Percentiles rank a stretch among this genome's conserved stretches.
Conservation (phyloP, 345 rosid species). For the Populus pruinosa region DNA sequence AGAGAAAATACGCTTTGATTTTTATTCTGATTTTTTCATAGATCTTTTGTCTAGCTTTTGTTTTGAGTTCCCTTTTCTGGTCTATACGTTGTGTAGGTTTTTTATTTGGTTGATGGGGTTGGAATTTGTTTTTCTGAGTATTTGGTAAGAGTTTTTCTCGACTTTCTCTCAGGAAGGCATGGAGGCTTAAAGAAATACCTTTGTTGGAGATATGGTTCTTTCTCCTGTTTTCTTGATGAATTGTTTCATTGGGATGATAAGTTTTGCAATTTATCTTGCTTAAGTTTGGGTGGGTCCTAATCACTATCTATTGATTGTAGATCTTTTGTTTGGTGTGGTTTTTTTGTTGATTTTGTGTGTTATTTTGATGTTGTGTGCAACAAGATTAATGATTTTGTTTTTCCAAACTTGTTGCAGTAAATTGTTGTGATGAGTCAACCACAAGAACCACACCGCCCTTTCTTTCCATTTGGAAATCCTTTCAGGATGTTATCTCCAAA, state of each 20-base stretch:
- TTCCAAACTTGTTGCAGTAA: slow-evolving; percentile 27
- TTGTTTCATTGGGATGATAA: neutral
- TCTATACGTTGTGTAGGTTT: neutral
- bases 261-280: neutral
- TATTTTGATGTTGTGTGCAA: neutral
- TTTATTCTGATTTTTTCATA: neutral
- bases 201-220: neutral
- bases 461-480: slow-evolving; percentile 84
- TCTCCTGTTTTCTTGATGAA: neutral
- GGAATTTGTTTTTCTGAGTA: neutral
- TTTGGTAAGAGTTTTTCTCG: neutral
- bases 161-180: neutral
- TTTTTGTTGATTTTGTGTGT: neutral
- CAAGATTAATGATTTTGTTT: neutral
- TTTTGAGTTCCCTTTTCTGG: neutral
- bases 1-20: neutral
- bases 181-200: neutral
- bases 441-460: slow-evolving; percentile 68
- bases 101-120: neutral
- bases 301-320: neutral
- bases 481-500: slow-evolving; percentile 72
- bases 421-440: slow-evolving; percentile 64
- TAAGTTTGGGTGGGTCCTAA: neutral
- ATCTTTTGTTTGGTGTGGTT: neutral
- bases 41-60: neutral